Base-by-base conservation (phyloP, 1,139 yeast species). In the Candida albicans region DNA sequence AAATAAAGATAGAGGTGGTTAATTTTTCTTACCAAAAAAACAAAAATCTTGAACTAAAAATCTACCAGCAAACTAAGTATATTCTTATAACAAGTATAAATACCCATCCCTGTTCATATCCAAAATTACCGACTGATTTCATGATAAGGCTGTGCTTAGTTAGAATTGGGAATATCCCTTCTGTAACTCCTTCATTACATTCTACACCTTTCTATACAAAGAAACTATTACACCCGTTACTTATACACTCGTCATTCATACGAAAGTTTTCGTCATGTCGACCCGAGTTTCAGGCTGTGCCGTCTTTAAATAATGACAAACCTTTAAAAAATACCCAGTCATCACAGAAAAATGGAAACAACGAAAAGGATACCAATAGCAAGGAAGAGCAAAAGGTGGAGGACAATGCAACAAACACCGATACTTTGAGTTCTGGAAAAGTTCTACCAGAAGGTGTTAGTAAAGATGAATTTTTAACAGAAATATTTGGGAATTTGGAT, bases 401-500 rank as follows among this genome's bases (percentile, higher is more conserved):
- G 3, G 22, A 5, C 5, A 5, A 18, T 18, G 3, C 22, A 18
- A n/a, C n/a, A n/a, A n/a, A n/a, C n/a, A n/a, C n/a, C n/a, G 22
- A 18, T 18, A 18, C 35, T 11, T 42, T 35, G 25, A 40, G 44
- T 7, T 39, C 42, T 8, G 42, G 47, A 18, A 43, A 40, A 38
- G 37, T 38, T 5, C 31, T 43, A 32, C 45, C 48, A 12, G 46
- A 42, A 33, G 46, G 46, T 12, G 32, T 42, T 4, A 27, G 33
- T 15, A 40, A 43, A 27, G 50, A 46, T 31, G 64, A 60, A 9
- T 63, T 59, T 41, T 47, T 65, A 25, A 65, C 70, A 4, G 63
- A 68, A 2, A 63, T 65, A 7, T 73, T 73, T 47, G 77, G 67
- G 30, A 61, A 68, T 26, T 62, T 69, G 65, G 79, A 73, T 40